Evolutionary conservation across 2,329 filamentous ascomycete species (phyloP).

Genomic region (Xylariaceae sp.): DNA sequence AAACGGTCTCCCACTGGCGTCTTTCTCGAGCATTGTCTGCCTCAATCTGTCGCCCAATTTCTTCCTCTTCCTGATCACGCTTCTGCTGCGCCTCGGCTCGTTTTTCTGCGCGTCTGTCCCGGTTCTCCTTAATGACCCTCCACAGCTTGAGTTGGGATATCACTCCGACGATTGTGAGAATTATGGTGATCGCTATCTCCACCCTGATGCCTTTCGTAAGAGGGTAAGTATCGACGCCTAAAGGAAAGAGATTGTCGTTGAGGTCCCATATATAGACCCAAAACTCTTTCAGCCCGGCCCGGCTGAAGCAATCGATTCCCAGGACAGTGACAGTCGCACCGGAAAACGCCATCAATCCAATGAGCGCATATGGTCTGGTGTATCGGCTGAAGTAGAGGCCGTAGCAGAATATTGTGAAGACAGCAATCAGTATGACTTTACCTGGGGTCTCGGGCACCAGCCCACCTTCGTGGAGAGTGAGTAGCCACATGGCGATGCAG

Average conservation of each 20-base stretch:
- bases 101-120: slow-evolving; percentile 48
- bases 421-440: slow-evolving; percentile 71
- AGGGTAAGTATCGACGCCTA: slow-evolving; percentile 73
- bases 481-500: slow-evolving; percentile 84
- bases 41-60: slow-evolving; percentile 64
- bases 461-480: slow-evolving; percentile 72
- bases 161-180: slow-evolving; percentile 70
- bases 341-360: slow-evolving; percentile 71
- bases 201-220: slow-evolving; percentile 82
- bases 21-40: slow-evolving; percentile 57
- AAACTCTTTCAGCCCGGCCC: slow-evolving; percentile 91
- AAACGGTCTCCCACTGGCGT: slow-evolving; percentile 70
- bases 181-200: slow-evolving; percentile 72
- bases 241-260: slow-evolving; percentile 75
- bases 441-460: slow-evolving; percentile 58
- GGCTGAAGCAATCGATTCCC: slow-evolving; percentile 86
- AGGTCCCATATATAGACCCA: slow-evolving; percentile 90
- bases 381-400: slow-evolving; percentile 73
- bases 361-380: slow-evolving; percentile 74
- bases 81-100: slow-evolving; percentile 41
- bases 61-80: slow-evolving; percentile 58
- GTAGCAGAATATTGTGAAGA: slow-evolving; percentile 64
- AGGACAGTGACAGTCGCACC: slow-evolving; percentile 76
- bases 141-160: slow-evolving; percentile 84
- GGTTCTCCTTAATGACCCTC: slow-evolving; percentile 68